Base-by-base conservation (phyloP, 2,329 filamentous ascomycete species). In the Aspergillus latus region DNA sequence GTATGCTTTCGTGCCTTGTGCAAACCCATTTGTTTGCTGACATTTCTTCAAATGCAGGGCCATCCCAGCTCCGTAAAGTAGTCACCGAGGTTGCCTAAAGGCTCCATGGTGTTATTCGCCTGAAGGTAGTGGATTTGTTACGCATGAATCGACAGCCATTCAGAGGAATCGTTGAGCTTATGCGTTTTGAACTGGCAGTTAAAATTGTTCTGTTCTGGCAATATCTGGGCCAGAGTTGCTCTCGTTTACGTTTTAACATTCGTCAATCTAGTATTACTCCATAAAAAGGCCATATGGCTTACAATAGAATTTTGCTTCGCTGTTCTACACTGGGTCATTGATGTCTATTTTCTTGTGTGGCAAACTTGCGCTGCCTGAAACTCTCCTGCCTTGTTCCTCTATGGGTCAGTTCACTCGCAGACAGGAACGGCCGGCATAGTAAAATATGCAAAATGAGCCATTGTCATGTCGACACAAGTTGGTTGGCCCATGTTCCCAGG, bases 41-140 rank as follows among this genome's bases (percentile, higher is more conserved):
- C 21, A 26, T 16, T 13, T 45, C 21, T 32, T 55, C 5, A 21
- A 34, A 28, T 30, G 39, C 44, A 76, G 74, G 73, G 68, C 72
- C 74, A 75, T 76, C 74, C 73, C 75, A 74, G 72, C 74, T 76
- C 69, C 70, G 66, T 67, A 68, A 65, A 61, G 66, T 70, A 59
- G 64, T 67, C 61, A 69, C 66, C 62, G 59, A 63, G 60, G 58
- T 63, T 44, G 60, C 60, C 61, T 67, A 67, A 45, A 63, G 52
- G 59, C 55, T 59, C 61, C 60, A 64, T 59, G 62, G 60, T 67
- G 62, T 64, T 61, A 63, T 66, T 66, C 63, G 61, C 62, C 64
- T 63, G 64, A 61, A 59, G 61, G 66, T 68, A 67, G 66, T 66
- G 42, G 56, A 60, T 62, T 57, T 49, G 54, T 54, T 46, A 49